Evolutionary conservation across 108 stramenopile genomes (phyloP).

Genomic region (Skeletonema potamos): DNA sequence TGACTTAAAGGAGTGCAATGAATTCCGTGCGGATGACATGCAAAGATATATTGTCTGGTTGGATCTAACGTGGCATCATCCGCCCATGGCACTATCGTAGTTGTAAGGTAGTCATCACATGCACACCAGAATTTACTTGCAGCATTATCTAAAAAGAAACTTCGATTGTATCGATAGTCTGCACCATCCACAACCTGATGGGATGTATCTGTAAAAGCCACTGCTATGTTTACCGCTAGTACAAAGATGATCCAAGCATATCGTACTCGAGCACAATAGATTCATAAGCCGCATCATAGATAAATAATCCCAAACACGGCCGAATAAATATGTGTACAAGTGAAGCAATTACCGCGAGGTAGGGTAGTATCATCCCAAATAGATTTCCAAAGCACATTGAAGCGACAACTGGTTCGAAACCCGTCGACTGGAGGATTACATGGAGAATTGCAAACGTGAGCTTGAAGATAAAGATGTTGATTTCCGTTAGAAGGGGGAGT

Average conservation of each 20-base stretch:
- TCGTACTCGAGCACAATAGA: not conserved
- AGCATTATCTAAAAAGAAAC: not conserved
- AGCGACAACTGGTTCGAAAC: constrained; percentile 9
- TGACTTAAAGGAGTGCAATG: constrained; percentile 37
- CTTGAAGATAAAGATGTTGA: constrained; percentile 17
- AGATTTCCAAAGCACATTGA: constrained; percentile 5
- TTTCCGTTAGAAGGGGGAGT: constrained; percentile 10
- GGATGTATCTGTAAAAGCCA: constrained; percentile 3
- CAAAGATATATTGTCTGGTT: constrained; percentile 47
- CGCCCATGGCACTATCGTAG: constrained; percentile 22
- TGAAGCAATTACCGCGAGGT: not conserved
- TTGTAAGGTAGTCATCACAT: constrained; percentile 20
- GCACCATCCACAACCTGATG: constrained; percentile 6
- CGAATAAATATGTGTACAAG: constrained; percentile 4
- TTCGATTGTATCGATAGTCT: not conserved
- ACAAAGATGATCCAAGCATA: constrained; percentile 3
- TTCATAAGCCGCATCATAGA: constrained; percentile 2
- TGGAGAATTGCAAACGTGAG: constrained; percentile 12
- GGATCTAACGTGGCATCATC: constrained; percentile 16
- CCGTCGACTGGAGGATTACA: constrained; percentile 12
- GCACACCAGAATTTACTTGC: constrained; percentile 11
- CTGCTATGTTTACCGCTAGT: not conserved
- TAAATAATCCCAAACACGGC: not conserved
- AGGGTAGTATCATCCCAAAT: constrained; percentile 5
- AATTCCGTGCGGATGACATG: constrained; percentile 61